These are phyloP conservation scores for Brassica napus DNA, from an alignment of 345 rosid species.

Conservation along the genomic window Da-Ae NC_063444.1:21787501-21788000, in stretches of 20 bases:
- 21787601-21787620: constrained; percentile 2
- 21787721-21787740: not conserved
- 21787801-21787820: too few species aligned
- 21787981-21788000: too few species aligned
- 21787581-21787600: not conserved
- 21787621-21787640: not conserved
- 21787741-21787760: not conserved
- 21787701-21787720: not conserved
- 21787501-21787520: constrained; percentile 27
- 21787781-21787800: too few species aligned
- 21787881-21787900: too few species aligned
- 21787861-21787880: too few species aligned
- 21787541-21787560: constrained; percentile 41
- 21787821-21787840: too few species aligned
- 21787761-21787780: not conserved
- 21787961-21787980: too few species aligned
- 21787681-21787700: not conserved
- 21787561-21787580: constrained; percentile 17
- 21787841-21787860: too few species aligned
- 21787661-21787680: not conserved
- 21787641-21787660: constrained; percentile 22
- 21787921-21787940: not conserved
- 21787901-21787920: not conserved
- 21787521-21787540: constrained; percentile 36
- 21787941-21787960: not conserved